Evolutionary conservation across 805 yeast genomes (phyloP).

Genomic region (Nakazawaea populi): DNA sequence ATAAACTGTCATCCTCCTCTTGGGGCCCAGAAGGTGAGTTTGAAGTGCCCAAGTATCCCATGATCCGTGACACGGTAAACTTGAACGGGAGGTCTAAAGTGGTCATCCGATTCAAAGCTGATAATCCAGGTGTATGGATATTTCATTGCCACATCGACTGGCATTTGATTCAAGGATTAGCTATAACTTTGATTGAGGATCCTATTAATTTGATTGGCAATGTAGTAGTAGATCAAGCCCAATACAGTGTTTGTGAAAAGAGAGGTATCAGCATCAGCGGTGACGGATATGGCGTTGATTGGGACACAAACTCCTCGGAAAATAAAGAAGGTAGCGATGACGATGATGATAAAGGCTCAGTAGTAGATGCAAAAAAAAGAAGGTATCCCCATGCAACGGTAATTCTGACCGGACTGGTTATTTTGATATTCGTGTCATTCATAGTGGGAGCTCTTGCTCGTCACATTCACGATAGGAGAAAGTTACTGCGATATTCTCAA

Average conservation of each 20-base stretch:
- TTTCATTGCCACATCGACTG: slow-evolving; percentile 74
- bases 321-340: too few species aligned
- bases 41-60: slow-evolving; percentile 32
- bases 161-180: slow-evolving; percentile 95
- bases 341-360: too few species aligned
- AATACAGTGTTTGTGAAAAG: not conserved
- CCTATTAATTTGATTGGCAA: slow-evolving; percentile 43
- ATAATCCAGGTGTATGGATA: slow-evolving; percentile 44
- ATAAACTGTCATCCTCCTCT: slow-evolving; percentile 11
- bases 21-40: slow-evolving; percentile 25
- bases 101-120: slow-evolving; percentile 36
- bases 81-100: slow-evolving; percentile 34
- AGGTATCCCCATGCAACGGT: too few species aligned
- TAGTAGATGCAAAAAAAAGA: too few species aligned
- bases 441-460: too few species aligned
- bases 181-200: slow-evolving; percentile 75
- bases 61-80: slow-evolving; percentile 35
- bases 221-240: not conserved
- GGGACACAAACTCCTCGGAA: not conserved
- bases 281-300: not conserved
- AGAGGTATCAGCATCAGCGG: not conserved
- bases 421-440: too few species aligned
- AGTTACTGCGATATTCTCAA: too few species aligned
- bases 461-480: too few species aligned
- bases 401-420: too few species aligned